phyloP scores from a whole-genome alignment of 1,284 basidiomycete genomes.

The Moniliella sp. region DNA sequence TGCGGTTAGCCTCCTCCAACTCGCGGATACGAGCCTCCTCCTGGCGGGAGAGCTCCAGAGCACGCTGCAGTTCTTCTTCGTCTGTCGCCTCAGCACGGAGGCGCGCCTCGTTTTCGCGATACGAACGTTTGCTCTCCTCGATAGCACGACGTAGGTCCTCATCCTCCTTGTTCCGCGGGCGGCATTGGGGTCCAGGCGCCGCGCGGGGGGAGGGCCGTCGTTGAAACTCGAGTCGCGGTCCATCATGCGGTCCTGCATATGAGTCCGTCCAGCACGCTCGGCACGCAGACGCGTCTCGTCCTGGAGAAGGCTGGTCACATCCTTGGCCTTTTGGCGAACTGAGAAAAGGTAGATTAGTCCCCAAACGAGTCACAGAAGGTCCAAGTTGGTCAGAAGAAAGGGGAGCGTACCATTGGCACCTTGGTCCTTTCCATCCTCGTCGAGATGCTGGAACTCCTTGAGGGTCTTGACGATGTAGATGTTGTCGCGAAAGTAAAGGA shows the following conservation, averaged over 20 bases:
- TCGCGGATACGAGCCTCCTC: slow-evolving; percentile 39
- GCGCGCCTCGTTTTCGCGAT: slow-evolving; percentile 21
- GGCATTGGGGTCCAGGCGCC: slow-evolving; percentile 54
- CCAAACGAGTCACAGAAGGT: too few relatives aligned
- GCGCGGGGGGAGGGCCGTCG: too few relatives aligned
- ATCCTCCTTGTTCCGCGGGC: slow-evolving; percentile 33
- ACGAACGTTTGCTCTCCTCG: slow-evolving; percentile 37
- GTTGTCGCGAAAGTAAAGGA: slow-evolving; percentile 91
- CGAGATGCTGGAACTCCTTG: slow-evolving; percentile 91
- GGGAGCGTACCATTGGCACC: slow-evolving; percentile 95
- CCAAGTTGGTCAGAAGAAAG: too few relatives aligned
- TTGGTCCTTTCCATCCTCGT: slow-evolving; percentile 87
- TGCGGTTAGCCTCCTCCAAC: slow-evolving; percentile 53
- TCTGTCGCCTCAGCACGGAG: slow-evolving; percentile 19
- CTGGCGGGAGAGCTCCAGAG: slow-evolving; percentile 62
- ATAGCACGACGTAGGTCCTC: slow-evolving; percentile 41
- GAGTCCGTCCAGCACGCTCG: slow-evolving; percentile 60
- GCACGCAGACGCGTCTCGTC: slow-evolving; percentile 68
- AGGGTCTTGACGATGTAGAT: slow-evolving; percentile 94
- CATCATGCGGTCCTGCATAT: slow-evolving; percentile 84
- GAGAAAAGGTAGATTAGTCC: too few relatives aligned
- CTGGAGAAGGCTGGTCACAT: slow-evolving; percentile 83
- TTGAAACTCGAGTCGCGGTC: too few relatives aligned
- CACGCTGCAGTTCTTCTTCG: slow-evolving; percentile 57
- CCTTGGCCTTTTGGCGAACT: slow-evolving; percentile 96